Conservation (phyloP, 2,329 filamentous ascomycete species). For the Exutisphaerella laricina region DNA sequence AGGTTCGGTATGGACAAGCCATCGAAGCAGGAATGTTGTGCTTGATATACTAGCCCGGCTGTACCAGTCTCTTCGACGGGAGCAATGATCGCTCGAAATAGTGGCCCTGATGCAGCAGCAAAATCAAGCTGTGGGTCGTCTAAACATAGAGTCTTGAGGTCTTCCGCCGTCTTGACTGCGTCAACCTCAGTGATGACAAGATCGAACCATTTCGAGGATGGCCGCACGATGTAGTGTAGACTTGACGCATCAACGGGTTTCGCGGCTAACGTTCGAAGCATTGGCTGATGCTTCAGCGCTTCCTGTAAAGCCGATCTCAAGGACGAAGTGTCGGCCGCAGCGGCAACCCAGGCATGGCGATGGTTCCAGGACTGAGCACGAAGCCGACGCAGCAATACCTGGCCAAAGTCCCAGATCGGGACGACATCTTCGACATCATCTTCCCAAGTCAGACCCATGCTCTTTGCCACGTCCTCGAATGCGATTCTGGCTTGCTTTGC, state of each 20-base stretch:
- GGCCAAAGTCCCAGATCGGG: slow-evolving; percentile 10
- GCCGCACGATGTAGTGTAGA: slow-evolving; percentile 9
- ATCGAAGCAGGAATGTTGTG: slow-evolving; percentile 15
- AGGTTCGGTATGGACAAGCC: slow-evolving; percentile 4
- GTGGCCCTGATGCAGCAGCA: slow-evolving; percentile 10
- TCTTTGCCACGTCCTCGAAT: slow-evolving; percentile 1
- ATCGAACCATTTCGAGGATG: slow-evolving; percentile 1
- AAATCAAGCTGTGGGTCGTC: slow-evolving; percentile 10
- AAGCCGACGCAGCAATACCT: slow-evolving; percentile 4
- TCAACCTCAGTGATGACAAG: slow-evolving; percentile 6
- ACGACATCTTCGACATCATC: slow-evolving; percentile 11
- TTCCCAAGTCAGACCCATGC: slow-evolving; percentile 6
- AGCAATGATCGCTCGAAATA: slow-evolving; percentile 7
- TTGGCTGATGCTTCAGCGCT: slow-evolving; percentile 5
- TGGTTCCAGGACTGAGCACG: slow-evolving; percentile 13
- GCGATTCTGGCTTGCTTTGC: slow-evolving; percentile 1
- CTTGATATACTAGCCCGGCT: slow-evolving; percentile 8
- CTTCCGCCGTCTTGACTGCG: slow-evolving; percentile 5
- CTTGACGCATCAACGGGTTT: neutral
- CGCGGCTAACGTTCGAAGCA: slow-evolving; percentile 7
- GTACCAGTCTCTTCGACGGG: slow-evolving; percentile 6
- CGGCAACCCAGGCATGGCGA: slow-evolving; percentile 5
- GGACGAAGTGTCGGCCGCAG: neutral
- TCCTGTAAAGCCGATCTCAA: slow-evolving; percentile 5
- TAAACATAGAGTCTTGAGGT: slow-evolving; percentile 4